Base-by-base conservation (phyloP, 176 grass and related monocot genomes). In the Musa itinerans region DNA sequence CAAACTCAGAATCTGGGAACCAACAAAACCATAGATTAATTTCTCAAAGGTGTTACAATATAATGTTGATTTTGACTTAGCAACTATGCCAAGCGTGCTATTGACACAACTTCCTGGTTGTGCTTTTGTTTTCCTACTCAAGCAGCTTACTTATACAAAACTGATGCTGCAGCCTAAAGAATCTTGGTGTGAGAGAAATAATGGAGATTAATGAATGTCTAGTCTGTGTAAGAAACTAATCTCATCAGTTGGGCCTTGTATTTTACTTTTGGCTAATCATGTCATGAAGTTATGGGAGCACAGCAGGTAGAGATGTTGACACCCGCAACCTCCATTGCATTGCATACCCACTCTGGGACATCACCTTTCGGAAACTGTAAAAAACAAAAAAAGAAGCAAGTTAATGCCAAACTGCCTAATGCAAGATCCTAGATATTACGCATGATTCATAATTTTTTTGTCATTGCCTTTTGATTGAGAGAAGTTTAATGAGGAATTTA, bases 251-350 rank as follows among this genome's bases (percentile, higher is more conserved):
- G 29, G 29, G 29, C 29, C 29, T 29, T 29, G 29, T 29, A 29
- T 29, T 29, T 3, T 29, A 29, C 29, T 29, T 29, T 29, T 29
- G 29, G 64, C 12, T 78, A 10, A 22, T 52, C 62, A 16, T 16
- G 52, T 50, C 23, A 81, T 61, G 79, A 50, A 29, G 29, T 29
- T 29, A 29, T 29, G 13, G 87, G 80, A 59, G 68, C 52, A 25
- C 86, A 97, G 78, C 94, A 97, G 22, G 85, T 74, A 2, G 90
- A 93, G 77, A 93, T 98, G 86, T 98, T 88, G 27, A 98, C 80
- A 67, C 88, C 94, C 22, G 94, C 90, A 22, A 91, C 94, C 66
- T 93, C 94, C 94, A 98, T 98, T 57, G 90, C 90, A 69, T 98
- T 98, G 54, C 81, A 83, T 24, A 98, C 90, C 94, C 94, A 98